Evolutionary conservation across 176 grass and related monocot species (phyloP).

Genomic region (Triticum dicoccoides): DNA sequence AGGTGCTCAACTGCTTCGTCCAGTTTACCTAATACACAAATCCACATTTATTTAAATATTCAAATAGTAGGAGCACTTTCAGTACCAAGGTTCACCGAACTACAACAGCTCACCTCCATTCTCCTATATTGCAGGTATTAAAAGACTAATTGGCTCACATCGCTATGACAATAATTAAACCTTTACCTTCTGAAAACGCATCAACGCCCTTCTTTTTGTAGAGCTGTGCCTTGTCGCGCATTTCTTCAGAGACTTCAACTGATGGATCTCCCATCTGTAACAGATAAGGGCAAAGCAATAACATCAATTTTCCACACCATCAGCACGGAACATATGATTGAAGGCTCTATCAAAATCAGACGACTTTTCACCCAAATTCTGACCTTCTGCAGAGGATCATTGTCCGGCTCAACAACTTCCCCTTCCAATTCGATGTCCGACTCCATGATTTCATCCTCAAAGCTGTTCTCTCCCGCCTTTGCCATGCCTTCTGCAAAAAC

Average conservation of each 20-base stretch:
- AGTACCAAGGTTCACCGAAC: neutral
- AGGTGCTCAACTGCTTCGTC: slow-evolving; percentile 53
- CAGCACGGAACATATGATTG: neutral
- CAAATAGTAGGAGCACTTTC: neutral
- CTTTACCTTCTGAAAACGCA: slow-evolving; percentile 45
- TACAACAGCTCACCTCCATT: neutral
- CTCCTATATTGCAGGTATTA: neutral
- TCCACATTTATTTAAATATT: slow-evolving; percentile 21
- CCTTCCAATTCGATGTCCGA: slow-evolving; percentile 42
- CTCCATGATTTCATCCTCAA: slow-evolving; percentile 25
- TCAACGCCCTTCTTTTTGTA: slow-evolving; percentile 53
- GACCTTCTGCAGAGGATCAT: slow-evolving; percentile 59
- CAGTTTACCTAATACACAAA: slow-evolving; percentile 51
- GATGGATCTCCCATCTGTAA: slow-evolving; percentile 65
- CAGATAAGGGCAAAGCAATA: neutral
- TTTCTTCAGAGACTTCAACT: slow-evolving; percentile 59
- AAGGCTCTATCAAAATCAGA: neutral
- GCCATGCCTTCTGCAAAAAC: slow-evolving; percentile 3
- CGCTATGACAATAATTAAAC: neutral
- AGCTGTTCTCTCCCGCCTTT: neutral
- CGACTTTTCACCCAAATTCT: neutral
- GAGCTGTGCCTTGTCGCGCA: slow-evolving; percentile 43
- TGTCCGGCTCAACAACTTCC: slow-evolving; percentile 51
- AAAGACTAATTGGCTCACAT: neutral
- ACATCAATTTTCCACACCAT: neutral